Conservation (phyloP, 352 stramenopile genomes). For the Phytophthora sp. region DNA sequence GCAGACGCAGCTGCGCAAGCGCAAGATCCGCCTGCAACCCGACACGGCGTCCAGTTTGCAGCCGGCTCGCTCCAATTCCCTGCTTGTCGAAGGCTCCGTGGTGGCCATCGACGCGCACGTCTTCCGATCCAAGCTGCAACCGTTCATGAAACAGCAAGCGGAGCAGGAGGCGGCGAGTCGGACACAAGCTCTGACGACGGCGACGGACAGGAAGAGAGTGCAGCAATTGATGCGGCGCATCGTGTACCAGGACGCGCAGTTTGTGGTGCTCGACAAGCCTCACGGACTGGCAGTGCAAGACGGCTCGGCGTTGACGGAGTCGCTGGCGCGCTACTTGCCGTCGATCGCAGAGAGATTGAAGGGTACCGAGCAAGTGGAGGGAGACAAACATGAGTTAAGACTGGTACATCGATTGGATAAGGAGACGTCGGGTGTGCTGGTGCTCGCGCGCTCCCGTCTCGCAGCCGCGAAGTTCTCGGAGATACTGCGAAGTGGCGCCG, state of each 20-base stretch:
- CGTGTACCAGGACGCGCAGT: slow-evolving; percentile 62
- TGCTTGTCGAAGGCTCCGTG: slow-evolving; percentile 47
- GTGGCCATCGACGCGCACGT: slow-evolving; percentile 64
- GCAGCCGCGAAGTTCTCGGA: slow-evolving; percentile 68
- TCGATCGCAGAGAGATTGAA: slow-evolving; percentile 38
- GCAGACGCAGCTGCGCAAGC: slow-evolving; percentile 68
- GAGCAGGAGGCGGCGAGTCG: background rate
- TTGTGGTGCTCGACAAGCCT: slow-evolving; percentile 72
- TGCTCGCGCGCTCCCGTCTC: slow-evolving; percentile 68
- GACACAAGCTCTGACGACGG: background rate
- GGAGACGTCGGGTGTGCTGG: slow-evolving; percentile 68
- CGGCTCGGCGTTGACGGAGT: slow-evolving; percentile 49
- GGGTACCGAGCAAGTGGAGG: background rate
- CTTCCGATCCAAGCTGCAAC: slow-evolving; percentile 42
- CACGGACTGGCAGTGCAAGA: slow-evolving; percentile 72
- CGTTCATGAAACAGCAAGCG: background rate
- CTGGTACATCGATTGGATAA: slow-evolving; percentile 80
- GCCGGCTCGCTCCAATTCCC: slow-evolving; percentile 33
- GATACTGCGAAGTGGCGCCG: slow-evolving; percentile 40
- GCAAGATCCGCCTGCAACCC: slow-evolving; percentile 61
- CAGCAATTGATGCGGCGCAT: slow-evolving; percentile 43
- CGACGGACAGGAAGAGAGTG: slow-evolving; percentile 15
- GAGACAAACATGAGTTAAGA: slow-evolving; percentile 31
- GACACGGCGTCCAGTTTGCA: background rate
- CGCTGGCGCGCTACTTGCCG: slow-evolving; percentile 54